These are phyloP conservation scores for Coemansia sp. DNA, from an alignment of 192 early-diverging fungal species.

Conservation along the genomic window DNA sequence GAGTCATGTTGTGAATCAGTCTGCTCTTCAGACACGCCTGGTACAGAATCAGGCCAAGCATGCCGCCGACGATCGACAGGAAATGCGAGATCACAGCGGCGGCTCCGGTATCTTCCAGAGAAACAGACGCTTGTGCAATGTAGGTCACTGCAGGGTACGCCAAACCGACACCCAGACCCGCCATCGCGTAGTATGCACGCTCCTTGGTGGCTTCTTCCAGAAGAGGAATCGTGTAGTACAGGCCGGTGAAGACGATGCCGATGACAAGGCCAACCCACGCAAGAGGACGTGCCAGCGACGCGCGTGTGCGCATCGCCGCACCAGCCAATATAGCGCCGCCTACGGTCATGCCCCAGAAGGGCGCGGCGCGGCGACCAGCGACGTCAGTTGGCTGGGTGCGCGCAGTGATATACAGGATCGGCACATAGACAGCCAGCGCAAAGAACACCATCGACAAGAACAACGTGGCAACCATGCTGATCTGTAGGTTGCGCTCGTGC, in stretches of 20 bases:
- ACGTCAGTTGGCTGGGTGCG: slow-evolving; percentile 15
- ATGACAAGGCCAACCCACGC: slow-evolving; percentile 35
- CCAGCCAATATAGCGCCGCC: slow-evolving; percentile 27
- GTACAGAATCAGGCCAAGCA: slow-evolving; percentile 51
- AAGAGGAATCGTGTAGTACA: slow-evolving; percentile 42
- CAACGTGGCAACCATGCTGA: slow-evolving; percentile 37
- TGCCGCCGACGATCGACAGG: slow-evolving; percentile 49
- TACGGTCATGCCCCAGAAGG: slow-evolving; percentile 42
- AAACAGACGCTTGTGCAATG: slow-evolving; percentile 39
- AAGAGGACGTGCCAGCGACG: slow-evolving; percentile 26
- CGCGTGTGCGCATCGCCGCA: slow-evolving; percentile 9
- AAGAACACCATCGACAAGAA: slow-evolving; percentile 48
- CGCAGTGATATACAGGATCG: slow-evolving; percentile 47
- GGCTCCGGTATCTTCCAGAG: slow-evolving; percentile 26
- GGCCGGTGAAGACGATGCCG: slow-evolving; percentile 34
- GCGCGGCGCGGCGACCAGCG: slow-evolving; percentile 39
- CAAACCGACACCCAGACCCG: slow-evolving; percentile 37
- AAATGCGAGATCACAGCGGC: slow-evolving; percentile 47
- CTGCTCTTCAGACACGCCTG: slow-evolving; percentile 51
- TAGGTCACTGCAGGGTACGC: slow-evolving; percentile 33
- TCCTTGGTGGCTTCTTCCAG: slow-evolving; percentile 17
- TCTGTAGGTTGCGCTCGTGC: slow-evolving; percentile 49
- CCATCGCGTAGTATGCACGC: slow-evolving; percentile 39
- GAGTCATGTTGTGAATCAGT: slow-evolving; percentile 29
- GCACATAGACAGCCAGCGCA: slow-evolving; percentile 31